These are phyloP conservation scores for Yamadazyma dendronema DNA, from an alignment of 1,139 yeast species.

Conservation along the genomic window DNA sequence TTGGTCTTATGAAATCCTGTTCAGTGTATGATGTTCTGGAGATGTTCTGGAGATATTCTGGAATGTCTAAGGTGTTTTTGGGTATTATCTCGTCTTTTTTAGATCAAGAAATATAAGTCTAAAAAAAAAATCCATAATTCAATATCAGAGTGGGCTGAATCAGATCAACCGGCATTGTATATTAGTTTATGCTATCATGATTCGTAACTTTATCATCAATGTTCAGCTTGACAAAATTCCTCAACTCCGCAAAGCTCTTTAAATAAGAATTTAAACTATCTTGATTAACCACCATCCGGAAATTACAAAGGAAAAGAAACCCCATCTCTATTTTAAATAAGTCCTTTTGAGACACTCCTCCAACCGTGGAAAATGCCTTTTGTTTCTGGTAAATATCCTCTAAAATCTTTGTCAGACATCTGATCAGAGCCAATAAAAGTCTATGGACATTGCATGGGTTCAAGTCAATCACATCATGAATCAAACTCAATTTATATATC, in stretches of 20 bases:
- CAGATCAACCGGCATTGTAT: no score
- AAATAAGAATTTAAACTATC: slow-evolving; percentile 32
- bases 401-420: slow-evolving; percentile 44
- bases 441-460: slow-evolving; percentile 38
- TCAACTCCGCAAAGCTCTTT: slow-evolving; percentile 10
- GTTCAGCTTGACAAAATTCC: slow-evolving; percentile 10
- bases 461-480: slow-evolving; percentile 33
- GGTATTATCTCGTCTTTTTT: no score
- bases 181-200: not conserved
- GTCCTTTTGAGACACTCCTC: slow-evolving; percentile 41
- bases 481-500: slow-evolving; percentile 35
- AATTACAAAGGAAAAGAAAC: slow-evolving; percentile 41
- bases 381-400: slow-evolving; percentile 49
- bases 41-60: no score
- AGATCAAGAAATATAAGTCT: no score
- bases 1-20: no score
- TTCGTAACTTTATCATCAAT: slow-evolving; percentile 7
- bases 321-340: slow-evolving; percentile 41
- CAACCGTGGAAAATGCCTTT: slow-evolving; percentile 43
- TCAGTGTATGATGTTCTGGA: not conserved
- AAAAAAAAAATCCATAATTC: no score
- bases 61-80: no score
- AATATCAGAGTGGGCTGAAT: no score
- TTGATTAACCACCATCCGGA: slow-evolving; percentile 39
- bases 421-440: slow-evolving; percentile 39